Base-by-base conservation (phyloP, 1,284 basidiomycete species). In the Bondarzewia mesenterica region DNA sequence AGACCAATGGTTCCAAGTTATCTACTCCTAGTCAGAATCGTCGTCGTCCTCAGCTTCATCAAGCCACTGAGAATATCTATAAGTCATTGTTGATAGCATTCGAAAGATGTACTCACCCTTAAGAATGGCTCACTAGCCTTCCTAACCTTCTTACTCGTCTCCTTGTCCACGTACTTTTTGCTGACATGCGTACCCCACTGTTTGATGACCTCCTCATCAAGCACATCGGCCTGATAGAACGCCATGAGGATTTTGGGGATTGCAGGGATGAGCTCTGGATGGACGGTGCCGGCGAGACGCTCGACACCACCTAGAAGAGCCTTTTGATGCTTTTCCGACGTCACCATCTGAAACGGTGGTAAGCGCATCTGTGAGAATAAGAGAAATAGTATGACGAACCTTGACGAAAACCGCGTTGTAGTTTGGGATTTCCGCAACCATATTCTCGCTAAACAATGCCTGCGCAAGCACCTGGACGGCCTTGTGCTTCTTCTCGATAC, bases 171-270 rank as follows among this genome's bases (percentile, higher is more conserved):
- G 64, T 96, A 98, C 75, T 99, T 97, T 76, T 92, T 96, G 70
- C 87, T 91, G 58, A 96, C 93, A 61, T 98, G 95, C 5, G 91
- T 97, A 26, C 93, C 94, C 94, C 94, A 99, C 57, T 93, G 83
- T 44, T 77, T 82, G 54, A 93, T 75, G 15, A 96, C 77, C 25
- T 93, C 93, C 66, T 99, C 95, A 16, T 97, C 93, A 42, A 99
- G 71, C 18, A 97, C 74, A 58, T 99, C 95, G 43, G 76, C 78
- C 68, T 99, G 94, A 69, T 98, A 99, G 57, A 96, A 78, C 10
- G 69, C 81, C 95, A 99, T 98, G 54, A 99, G 78, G 54, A 96
- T 85, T 71, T 98, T 98, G 41, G 93, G 92, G 7, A 93, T 78
- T 8, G 70, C 56, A 2, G 82, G 63, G 38, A 85, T 65, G 44